phyloP scores from a whole-genome alignment of 352 stramenopile genomes.

The Globisporangium abappressorium region DNA sequence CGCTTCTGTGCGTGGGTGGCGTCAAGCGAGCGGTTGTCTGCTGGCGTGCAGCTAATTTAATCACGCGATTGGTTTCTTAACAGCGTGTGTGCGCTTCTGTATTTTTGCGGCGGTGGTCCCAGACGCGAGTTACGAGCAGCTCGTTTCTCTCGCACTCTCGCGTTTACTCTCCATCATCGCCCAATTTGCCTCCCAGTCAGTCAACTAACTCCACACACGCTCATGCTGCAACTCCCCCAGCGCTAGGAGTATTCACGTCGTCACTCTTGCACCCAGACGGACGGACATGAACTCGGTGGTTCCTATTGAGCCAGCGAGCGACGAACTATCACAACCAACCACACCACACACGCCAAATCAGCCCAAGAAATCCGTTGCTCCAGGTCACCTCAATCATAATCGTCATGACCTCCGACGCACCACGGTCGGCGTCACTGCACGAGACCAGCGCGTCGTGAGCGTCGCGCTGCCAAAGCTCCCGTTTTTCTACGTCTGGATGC shows the following conservation, averaged over 20 bases:
- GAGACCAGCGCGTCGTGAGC: constrained; percentile 6
- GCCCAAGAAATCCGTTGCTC: neutral
- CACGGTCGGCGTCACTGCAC: neutral
- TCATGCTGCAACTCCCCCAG: neutral
- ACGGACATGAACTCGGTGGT: neutral
- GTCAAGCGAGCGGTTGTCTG: too few species aligned
- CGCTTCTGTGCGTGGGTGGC: too few species aligned
- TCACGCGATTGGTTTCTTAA: neutral
- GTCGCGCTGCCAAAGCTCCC: constrained; percentile 1
- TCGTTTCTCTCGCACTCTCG: neutral
- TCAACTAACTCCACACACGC: neutral
- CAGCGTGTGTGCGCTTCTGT: neutral
- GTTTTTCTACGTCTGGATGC: constrained; percentile 13
- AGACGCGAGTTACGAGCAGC: neutral
- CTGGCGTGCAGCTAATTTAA: neutral
- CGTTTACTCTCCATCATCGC: neutral
- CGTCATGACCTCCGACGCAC: neutral
- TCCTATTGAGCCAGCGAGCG: neutral
- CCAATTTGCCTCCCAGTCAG: neutral
- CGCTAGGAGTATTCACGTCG: neutral
- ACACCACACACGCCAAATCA: neutral
- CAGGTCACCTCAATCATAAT: neutral
- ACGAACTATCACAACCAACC: neutral
- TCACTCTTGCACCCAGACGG: too few species aligned
- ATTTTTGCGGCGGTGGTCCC: neutral